Evolutionary conservation across 75 land plant species (phyloP).

Genomic region (Sequoiadendron giganteum): DNA sequence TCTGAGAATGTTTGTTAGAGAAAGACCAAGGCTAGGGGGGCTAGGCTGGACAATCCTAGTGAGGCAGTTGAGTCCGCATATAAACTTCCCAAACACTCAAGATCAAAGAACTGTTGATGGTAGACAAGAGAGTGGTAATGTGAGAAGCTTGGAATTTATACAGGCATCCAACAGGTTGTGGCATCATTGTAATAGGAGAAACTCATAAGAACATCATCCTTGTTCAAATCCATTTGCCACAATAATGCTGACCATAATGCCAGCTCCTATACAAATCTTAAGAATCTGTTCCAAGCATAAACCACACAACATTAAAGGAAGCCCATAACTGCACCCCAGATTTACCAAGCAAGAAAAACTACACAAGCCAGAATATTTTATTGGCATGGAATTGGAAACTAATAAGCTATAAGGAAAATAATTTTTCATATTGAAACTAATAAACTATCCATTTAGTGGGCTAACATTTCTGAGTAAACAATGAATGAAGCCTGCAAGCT

Average conservation of each 20-base stretch:
- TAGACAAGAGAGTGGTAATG: too few species aligned
- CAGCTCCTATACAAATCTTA: neutral
- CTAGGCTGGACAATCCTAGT: too few species aligned
- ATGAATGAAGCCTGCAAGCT: neutral
- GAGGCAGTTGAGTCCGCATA: too few species aligned
- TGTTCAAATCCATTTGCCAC: neutral
- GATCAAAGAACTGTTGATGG: too few species aligned
- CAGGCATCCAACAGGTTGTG: neutral
- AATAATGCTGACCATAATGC: neutral
- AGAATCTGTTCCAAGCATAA: neutral
- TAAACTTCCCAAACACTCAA: too few species aligned
- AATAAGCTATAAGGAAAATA: too few species aligned
- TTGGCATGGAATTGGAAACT: neutral
- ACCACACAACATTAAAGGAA: neutral
- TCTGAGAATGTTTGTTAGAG: too few species aligned
- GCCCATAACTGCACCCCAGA: neutral
- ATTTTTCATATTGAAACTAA: neutral
- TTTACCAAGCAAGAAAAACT: neutral
- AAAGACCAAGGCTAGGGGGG: too few species aligned
- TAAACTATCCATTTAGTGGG: neutral
- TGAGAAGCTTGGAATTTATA: neutral
- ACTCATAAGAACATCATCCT: neutral
- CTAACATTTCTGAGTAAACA: neutral
- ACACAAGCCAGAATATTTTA: neutral
- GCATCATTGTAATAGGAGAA: neutral